phyloP scores from a whole-genome alignment of 257 asterid species.

The Gentiana macrophylla region DNA sequence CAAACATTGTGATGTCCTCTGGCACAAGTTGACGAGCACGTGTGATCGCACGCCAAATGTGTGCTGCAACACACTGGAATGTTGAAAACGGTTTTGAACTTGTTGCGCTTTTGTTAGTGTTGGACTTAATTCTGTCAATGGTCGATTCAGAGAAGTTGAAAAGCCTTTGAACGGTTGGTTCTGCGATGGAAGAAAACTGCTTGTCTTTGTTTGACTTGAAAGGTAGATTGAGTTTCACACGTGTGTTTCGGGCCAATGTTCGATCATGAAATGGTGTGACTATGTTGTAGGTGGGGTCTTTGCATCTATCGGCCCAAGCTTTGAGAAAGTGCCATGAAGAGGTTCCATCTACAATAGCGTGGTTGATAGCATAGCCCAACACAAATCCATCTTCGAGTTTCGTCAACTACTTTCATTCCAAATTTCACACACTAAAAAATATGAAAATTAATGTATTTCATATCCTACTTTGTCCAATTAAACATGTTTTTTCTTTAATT shows the following conservation, averaged over 20 bases:
- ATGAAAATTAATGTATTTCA: no score
- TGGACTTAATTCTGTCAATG: constrained; percentile 63
- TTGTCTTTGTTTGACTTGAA: constrained; percentile 23
- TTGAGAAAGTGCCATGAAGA: constrained; percentile 99
- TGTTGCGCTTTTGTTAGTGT: constrained; percentile 32
- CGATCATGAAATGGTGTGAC: constrained; percentile 80
- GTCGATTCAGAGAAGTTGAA: constrained; percentile 76
- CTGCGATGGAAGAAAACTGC: not conserved
- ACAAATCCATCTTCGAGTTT: constrained; percentile 81
- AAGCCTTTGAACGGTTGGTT: constrained; percentile 38
- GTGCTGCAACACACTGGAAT: constrained; percentile 82
- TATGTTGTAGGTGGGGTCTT: constrained; percentile 46
- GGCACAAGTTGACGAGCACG: constrained; percentile 82
- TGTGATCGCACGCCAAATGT: constrained; percentile 88
- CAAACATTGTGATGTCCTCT: constrained; percentile 75
- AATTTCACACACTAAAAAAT: no score
- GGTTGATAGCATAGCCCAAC: constrained; percentile 88
- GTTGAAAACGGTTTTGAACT: constrained; percentile 54
- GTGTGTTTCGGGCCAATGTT: constrained; percentile 71
- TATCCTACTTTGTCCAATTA: no score
- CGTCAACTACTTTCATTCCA: constrained; percentile 43
- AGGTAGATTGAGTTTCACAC: constrained; percentile 79
- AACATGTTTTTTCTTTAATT: no score
- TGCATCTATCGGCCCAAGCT: constrained; percentile 73
- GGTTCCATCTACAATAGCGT: constrained; percentile 89